Conservation (phyloP, 164 flowering plant genomes). For the Stephania yunnanensis region DNA sequence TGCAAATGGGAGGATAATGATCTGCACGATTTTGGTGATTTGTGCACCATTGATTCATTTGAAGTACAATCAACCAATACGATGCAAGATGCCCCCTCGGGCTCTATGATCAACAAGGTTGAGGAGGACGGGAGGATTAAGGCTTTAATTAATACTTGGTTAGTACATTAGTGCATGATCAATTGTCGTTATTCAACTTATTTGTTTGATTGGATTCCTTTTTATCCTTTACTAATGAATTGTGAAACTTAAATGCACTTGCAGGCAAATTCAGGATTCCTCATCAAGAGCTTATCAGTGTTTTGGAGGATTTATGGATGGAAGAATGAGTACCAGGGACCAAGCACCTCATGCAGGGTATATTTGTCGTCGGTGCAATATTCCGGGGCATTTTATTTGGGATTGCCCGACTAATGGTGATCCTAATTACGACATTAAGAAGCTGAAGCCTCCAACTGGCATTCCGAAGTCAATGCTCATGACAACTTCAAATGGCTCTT, state of each 20-base stretch:
- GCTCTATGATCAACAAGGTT: slow-evolving; percentile 45
- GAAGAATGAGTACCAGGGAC: slow-evolving; percentile 61
- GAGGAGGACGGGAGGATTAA: slow-evolving; percentile 91
- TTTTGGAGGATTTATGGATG: slow-evolving; percentile 75
- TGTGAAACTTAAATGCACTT: slow-evolving; percentile 2
- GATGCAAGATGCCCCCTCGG: slow-evolving; percentile 52
- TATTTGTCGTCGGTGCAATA: slow-evolving; percentile 89
- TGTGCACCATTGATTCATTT: slow-evolving; percentile 66
- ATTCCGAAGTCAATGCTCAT: slow-evolving; percentile 96
- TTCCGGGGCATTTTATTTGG: slow-evolving; percentile 92
- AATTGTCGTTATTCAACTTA: background rate
- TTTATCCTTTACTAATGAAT: background rate
- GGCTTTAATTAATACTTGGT: slow-evolving; percentile 63
- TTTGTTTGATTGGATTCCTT: background rate
- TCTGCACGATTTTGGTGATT: slow-evolving; percentile 95
- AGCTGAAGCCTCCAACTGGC: slow-evolving; percentile 90
- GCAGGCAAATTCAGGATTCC: slow-evolving; percentile 67
- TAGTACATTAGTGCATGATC: background rate
- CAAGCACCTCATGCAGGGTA: slow-evolving; percentile 90
- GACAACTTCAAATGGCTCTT: slow-evolving; percentile 70
- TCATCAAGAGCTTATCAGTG: slow-evolving; percentile 66
- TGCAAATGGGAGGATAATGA: slow-evolving; percentile 77
- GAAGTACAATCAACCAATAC: slow-evolving; percentile 44
- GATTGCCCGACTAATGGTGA: slow-evolving; percentile 99
- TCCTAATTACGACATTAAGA: slow-evolving; percentile 77